Percentiles rank a stretch among this genome's conserved stretches.
Evolutionary conservation across 2,329 filamentous ascomycete species (phyloP).

Genomic region (Phoma sp.): DNA sequence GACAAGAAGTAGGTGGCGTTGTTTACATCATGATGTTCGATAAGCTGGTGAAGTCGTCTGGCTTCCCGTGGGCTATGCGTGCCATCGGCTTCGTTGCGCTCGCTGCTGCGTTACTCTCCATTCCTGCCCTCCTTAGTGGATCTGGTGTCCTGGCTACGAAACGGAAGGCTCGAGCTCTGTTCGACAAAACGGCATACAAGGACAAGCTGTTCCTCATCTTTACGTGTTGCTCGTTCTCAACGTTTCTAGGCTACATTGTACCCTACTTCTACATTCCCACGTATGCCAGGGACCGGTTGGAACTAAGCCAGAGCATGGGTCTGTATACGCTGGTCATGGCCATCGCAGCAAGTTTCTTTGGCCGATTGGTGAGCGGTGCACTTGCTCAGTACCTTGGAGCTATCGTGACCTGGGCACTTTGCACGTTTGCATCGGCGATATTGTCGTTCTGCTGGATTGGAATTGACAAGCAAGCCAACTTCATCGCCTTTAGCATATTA

Average conservation of each 20-base stretch:
- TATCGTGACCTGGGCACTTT: constrained; percentile 45
- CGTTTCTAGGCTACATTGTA: constrained; percentile 48
- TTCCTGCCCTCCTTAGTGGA: constrained; percentile 46
- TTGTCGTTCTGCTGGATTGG: constrained; percentile 43
- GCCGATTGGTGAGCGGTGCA: constrained; percentile 37
- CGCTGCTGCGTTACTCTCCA: constrained; percentile 38
- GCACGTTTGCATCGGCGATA: constrained; percentile 37
- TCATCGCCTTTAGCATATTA: constrained; percentile 46
- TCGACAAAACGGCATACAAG: constrained; percentile 43
- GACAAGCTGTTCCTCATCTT: constrained; percentile 47
- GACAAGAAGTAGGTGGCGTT: constrained; percentile 38
- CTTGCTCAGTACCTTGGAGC: constrained; percentile 44
- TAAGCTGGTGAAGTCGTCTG: constrained; percentile 30
- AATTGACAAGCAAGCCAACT: constrained; percentile 35
- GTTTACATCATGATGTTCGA: constrained; percentile 50
- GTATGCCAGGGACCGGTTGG: constrained; percentile 42
- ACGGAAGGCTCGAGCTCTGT: constrained; percentile 42
- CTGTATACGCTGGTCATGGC: constrained; percentile 45
- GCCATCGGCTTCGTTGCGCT: constrained; percentile 46
- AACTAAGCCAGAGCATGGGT: constrained; percentile 36
- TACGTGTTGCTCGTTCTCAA: constrained; percentile 43
- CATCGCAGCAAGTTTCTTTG: constrained; percentile 47
- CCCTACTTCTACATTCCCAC: constrained; percentile 50
- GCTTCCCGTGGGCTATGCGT: constrained; percentile 49
- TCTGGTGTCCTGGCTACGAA: constrained; percentile 35